Conservation (phyloP, 208 protist genomes). For the Acanthamoeba sp. region DNA sequence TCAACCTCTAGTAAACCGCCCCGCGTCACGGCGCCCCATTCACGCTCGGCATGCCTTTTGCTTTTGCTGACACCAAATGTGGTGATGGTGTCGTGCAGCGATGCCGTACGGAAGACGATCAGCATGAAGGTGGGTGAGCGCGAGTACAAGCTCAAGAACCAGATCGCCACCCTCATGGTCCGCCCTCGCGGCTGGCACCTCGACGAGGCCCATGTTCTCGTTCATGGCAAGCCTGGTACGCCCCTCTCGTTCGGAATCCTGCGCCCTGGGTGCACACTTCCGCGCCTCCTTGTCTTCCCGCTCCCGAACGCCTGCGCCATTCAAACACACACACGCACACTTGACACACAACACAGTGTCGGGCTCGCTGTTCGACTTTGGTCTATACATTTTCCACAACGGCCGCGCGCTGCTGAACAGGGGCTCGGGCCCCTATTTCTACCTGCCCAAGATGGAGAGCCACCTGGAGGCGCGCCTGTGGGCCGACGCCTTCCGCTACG, state of each 20-base stretch:
- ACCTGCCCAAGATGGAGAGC: conserved; percentile 85
- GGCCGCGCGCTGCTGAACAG: conserved; percentile 29
- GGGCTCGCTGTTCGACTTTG: conserved; percentile 89
- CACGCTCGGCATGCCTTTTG: no score
- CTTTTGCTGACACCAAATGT: background rate
- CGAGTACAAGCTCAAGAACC: conserved; percentile 82
- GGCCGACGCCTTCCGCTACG: conserved; percentile 83
- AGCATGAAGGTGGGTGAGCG: conserved; percentile 76
- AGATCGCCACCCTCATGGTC: conserved; percentile 85
- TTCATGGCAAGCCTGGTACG: conserved; percentile 83
- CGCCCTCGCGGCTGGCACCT: conserved; percentile 88
- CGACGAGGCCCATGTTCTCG: conserved; percentile 84
- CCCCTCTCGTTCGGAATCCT: no score
- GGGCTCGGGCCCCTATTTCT: conserved; percentile 87
- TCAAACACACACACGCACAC: no score
- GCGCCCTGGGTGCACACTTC: no score
- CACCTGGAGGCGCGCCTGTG: conserved; percentile 85
- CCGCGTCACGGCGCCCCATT: background rate
- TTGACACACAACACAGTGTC: no score
- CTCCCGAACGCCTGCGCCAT: no score
- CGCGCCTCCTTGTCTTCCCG: background rate
- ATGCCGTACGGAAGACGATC: conserved; percentile 85
- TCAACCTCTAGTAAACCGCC: conserved; percentile 81
- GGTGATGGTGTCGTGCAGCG: conserved; percentile 23
- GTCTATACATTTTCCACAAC: conserved; percentile 90